Conservation (phyloP, 1,284 basidiomycete genomes). For the Caloboletus inedulis region DNA sequence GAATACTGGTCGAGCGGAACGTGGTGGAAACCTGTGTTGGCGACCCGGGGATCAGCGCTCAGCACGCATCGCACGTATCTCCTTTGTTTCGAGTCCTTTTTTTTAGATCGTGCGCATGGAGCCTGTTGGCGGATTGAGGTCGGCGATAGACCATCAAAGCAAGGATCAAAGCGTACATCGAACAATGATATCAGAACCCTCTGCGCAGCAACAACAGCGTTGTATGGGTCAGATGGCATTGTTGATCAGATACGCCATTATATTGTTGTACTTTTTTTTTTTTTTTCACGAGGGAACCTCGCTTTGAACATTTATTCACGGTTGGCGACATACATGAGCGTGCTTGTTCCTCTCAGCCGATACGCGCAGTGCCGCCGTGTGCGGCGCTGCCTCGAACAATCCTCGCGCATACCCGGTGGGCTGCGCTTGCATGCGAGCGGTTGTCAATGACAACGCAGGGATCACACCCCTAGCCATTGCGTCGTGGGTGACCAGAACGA, state of each 20-base stretch:
- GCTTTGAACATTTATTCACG: neutral
- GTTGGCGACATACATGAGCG: neutral
- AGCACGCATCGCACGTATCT: neutral
- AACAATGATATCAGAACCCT: neutral
- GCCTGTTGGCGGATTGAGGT: neutral
- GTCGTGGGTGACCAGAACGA: neutral
- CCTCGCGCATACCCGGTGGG: neutral
- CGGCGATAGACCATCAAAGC: slow-evolving; percentile 8
- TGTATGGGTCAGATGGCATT: neutral
- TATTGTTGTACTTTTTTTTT: neutral
- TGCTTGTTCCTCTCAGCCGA: neutral
- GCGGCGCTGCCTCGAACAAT: neutral
- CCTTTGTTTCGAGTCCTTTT: neutral
- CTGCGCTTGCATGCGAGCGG: slow-evolving; percentile 1
- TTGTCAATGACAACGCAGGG: slow-evolving; percentile 1
- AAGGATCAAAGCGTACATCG: neutral
- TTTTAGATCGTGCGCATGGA: neutral
- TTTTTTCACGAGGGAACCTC: slow-evolving; percentile 6
- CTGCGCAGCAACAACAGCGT: neutral
- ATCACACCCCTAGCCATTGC: neutral
- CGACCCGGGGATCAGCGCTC: neutral
- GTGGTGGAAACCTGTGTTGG: neutral
- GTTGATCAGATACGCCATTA: neutral
- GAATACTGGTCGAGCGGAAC: neutral
- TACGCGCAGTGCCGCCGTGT: neutral